Percentiles rank a stretch among this genome's conserved stretches.
Conservation (phyloP, 2,329 filamentous ascomycete species). For the Hypoxylon sp. region DNA sequence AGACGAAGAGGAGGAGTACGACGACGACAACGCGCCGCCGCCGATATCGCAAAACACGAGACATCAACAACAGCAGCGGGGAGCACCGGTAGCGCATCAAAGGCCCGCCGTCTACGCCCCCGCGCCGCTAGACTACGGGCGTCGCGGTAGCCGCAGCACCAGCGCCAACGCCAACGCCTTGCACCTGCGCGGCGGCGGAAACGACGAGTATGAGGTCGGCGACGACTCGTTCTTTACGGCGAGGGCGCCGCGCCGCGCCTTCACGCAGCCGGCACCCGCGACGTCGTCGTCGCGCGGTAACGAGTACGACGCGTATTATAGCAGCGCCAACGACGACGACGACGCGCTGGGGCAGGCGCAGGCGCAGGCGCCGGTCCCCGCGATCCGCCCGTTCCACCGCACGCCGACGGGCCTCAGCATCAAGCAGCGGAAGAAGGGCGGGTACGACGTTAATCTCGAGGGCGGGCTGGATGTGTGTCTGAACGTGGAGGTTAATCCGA, state of each 20-base stretch:
- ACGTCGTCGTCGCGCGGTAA: constrained; percentile 28
- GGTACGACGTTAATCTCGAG: constrained; percentile 77
- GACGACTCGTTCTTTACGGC: constrained; percentile 70
- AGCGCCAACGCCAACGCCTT: constrained; percentile 26
- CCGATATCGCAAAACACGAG: constrained; percentile 22
- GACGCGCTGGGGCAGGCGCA: no score
- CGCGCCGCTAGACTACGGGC: constrained; percentile 44
- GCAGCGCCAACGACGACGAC: constrained; percentile 29
- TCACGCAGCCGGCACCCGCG: constrained; percentile 43
- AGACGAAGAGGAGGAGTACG: constrained; percentile 42
- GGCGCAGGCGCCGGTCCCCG: constrained; percentile 18
- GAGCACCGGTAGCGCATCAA: background rate
- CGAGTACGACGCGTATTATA: constrained; percentile 9
- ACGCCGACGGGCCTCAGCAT: constrained; percentile 75
- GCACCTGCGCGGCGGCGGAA: constrained; percentile 46
- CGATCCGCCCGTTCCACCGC: constrained; percentile 67
- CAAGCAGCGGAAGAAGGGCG: constrained; percentile 68
- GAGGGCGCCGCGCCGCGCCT: constrained; percentile 49
- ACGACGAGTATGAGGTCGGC: constrained; percentile 62
- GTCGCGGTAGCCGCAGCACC: background rate
- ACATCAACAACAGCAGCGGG: background rate
- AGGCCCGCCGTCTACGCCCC: constrained; percentile 25
- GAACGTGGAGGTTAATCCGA: constrained; percentile 88
- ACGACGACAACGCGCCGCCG: constrained; percentile 40
- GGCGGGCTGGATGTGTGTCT: constrained; percentile 87